Conservation (phyloP, 495 filamentous ascomycete genomes). For the Xylaria sp. region DNA sequence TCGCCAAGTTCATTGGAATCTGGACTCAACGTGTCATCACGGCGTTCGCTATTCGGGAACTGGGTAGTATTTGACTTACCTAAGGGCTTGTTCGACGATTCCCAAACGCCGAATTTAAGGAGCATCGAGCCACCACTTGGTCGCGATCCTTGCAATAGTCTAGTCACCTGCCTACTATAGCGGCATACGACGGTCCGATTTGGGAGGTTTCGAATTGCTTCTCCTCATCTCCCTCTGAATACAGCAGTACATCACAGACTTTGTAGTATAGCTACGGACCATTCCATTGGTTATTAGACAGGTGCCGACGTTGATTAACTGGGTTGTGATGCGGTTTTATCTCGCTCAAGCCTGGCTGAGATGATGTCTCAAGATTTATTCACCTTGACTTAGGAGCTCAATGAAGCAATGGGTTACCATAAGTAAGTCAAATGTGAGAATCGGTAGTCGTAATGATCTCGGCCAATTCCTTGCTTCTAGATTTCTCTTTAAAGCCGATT, state of each 20-base stretch:
- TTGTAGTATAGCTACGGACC: neutral
- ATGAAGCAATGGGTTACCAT: neutral
- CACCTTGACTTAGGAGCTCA: neutral
- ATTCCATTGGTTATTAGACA: neutral
- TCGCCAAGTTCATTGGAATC: neutral
- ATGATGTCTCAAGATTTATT: neutral
- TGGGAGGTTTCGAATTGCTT: neutral
- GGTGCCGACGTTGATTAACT: neutral
- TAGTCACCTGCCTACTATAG: conserved; percentile 4
- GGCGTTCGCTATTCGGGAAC: neutral
- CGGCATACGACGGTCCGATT: neutral
- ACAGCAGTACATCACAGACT: neutral
- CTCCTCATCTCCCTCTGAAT: neutral
- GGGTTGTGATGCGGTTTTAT: neutral
- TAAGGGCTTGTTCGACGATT: neutral
- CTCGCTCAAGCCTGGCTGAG: neutral
- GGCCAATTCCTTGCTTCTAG: neutral
- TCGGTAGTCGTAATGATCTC: neutral
- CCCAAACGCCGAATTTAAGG: neutral
- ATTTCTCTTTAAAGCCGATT: neutral
- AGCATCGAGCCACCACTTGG: neutral
- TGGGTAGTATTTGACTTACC: neutral
- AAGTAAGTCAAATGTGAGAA: neutral
- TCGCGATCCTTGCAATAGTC: neutral
- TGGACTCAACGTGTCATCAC: neutral